Evolutionary conservation across 169 alveolate species (phyloP).

Genomic region (Plasmodium chabaudi): DNA sequence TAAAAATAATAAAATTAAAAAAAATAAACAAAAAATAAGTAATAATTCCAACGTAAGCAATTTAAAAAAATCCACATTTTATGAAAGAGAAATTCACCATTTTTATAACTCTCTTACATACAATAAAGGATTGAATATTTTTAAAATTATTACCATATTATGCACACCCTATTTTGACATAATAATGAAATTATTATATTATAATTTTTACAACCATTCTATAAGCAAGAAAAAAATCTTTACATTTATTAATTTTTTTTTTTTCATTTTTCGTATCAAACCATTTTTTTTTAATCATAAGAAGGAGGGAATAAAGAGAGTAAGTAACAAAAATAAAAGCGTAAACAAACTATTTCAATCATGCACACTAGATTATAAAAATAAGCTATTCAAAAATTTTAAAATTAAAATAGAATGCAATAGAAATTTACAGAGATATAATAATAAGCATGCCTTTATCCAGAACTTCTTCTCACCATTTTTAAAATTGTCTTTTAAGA

Average conservation of each 20-base stretch:
- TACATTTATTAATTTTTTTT: constrained; percentile 46
- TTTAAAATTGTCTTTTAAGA: constrained; percentile 12
- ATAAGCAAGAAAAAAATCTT: constrained; percentile 23
- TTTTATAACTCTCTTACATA: constrained; percentile 52
- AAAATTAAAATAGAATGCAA: neutral
- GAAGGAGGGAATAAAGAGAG: too few species aligned
- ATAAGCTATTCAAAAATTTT: neutral
- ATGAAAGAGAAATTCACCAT: constrained; percentile 20
- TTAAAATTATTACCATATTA: constrained; percentile 23
- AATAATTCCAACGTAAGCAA: neutral
- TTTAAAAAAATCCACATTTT: neutral
- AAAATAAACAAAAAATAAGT: neutral
- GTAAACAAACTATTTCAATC: neutral
- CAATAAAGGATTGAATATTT: constrained; percentile 59
- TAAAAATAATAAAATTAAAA: neutral
- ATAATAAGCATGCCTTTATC: too few species aligned
- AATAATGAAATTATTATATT: constrained; percentile 27
- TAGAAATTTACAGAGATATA: neutral
- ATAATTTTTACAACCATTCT: constrained; percentile 34
- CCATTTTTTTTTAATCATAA: constrained; percentile 11
- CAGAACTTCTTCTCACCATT: neutral
- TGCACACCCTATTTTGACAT: constrained; percentile 17
- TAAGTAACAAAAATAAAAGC: neutral
- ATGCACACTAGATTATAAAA: neutral
- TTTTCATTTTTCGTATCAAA: constrained; percentile 17